Base-by-base conservation (phyloP, 148 eudicot species). In the Rhododendron kiyosumense region DNA sequence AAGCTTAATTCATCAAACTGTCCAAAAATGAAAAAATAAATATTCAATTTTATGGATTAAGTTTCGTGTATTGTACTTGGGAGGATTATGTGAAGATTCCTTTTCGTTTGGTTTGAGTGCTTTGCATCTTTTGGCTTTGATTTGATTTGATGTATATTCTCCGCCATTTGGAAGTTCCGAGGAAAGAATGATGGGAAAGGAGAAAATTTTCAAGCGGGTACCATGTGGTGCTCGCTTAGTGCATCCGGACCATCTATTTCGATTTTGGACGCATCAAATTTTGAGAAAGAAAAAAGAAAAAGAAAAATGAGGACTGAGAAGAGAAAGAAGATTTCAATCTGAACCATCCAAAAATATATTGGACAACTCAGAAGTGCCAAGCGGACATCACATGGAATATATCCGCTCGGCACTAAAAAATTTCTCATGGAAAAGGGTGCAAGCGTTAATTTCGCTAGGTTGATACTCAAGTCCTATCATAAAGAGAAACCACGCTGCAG, bases 401-500 rank as follows among this genome's bases (percentile, higher is more conserved):
- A 41, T 0, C 43, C 7, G 0, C 43, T 41, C 43, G 1, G 7
- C 43, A 38, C 43, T 38, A 0, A 41, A 41, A 41, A 41, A 41
- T 5, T 41, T 41, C 43, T 5, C 43, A 46, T 28, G 26, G 46
- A 75, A 30, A 59, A 78, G 79, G 45, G 83, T 83, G 8, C 14
- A 87, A 83, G 92, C 88, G 91, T 84, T 90, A 88, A 91, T 93
- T 90, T 90, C 90, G 91, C 82, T 59, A 17, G 34, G 80, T 81
- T 92, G 96, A 89, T 89, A 46, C 11, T 46, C 43, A 41, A 89
- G 49, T 17, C 1, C 17, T 15, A 14, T 76, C 88, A 92, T 82
- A 94, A 94, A 94, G 95, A 92, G 94, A 80, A 95, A 92, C 94
- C 92, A 90, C 22, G 32, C 80, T 88, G 88, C 91, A 90, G 93